Base-by-base conservation (phyloP, 192 early-diverging fungal species). In the Gamsiella multidivaricata region DNA sequence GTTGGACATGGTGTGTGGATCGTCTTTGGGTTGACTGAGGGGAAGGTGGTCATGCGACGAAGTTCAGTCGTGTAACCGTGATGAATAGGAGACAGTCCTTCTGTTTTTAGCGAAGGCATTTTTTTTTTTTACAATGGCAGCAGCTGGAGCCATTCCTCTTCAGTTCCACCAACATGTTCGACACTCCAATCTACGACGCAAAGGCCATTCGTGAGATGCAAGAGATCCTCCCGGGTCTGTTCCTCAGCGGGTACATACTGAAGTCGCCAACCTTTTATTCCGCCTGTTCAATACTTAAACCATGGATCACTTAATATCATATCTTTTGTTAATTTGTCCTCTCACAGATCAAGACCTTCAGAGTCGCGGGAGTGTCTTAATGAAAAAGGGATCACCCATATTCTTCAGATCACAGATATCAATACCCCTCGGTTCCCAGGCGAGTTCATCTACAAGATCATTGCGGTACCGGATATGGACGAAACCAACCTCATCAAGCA, bases 401-500 rank as follows among this genome's bases (percentile, higher is more conserved):
- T 78, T 6, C 43, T 78, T 34, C 74, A 78, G 60, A 47, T 78
- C 9, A 78, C 65, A 12, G 65, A 69, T 22, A 43, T 68, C 26
- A 28, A 25, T 2, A 57, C 61, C 0, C 74, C 74, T 22, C 20
- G 45, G 17, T 83, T 81, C 43, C 80, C 79, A 8, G 58, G 80
- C 33, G 61, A 82, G 1, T 88, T 89, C 46, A 53, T 75, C 2
- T 90, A 90, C 84, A 84, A 83, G 55, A 34, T 73, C 34, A 83
- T 90, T 37, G 5, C 65, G 8, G 74, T 93, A 36, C 83, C 88
- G 26, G 92, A 94, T 67, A 56, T 87, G 49, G 81, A 84, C 2
- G 83, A 84, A 46, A 85, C 86, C 54, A 90, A 92, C 73, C 82
- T 94, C 6, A 86, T 93, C 65, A 85, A 92, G 70, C 81, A 91